Evolutionary conservation across 495 filamentous ascomycete genomes (phyloP), one percentile per base, ranked within the genome.

Genomic region (Penicillium malachiteum): DNA sequence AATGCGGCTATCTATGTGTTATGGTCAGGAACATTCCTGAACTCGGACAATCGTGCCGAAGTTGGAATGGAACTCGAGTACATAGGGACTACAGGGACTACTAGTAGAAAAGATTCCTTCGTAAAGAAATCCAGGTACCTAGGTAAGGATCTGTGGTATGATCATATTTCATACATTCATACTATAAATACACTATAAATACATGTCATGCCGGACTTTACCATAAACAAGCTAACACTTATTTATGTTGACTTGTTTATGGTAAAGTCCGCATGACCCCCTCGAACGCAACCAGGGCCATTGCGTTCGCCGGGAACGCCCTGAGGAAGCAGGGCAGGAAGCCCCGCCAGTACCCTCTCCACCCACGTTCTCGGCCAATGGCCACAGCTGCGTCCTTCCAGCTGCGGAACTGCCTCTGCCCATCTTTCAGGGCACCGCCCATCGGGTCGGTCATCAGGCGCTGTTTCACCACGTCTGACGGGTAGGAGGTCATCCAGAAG

Each of bases 301-400:
- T 86, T 1, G 92, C 93, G 77, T 98, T 98, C 47, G 94, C 94
- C 44, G 94, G 94, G 71, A 98, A 98, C 11, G 94, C 94, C 65
- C 94, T 80, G 53, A 96, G 68, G 68, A 97, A 95, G 67, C 93
- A 97, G 0, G 94, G 94, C 58, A 93, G 53, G 65, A 98, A 98
- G 2, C 94, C 94, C 42, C 93, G 80, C 92, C 92, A 97, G 70
- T 90, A 97, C 3, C 91, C 93, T 63, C 69, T 86, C 68, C 63
- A 80, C 7, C 94, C 94, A 39, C 78, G 71, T 66, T 96, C 91
- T 32, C 71, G 70, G 67, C 86, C 92, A 5, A 98, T 86, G 10
- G 87, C 83, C 55, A 65, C 75, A 13, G 90, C 92, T 1, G 94
- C 93, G 60, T 91, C 84, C 62, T 76, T 84, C 94, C 94, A 98